Evolutionary conservation across 75 land plant genomes (phyloP).

Genomic region (Picea glauca): DNA sequence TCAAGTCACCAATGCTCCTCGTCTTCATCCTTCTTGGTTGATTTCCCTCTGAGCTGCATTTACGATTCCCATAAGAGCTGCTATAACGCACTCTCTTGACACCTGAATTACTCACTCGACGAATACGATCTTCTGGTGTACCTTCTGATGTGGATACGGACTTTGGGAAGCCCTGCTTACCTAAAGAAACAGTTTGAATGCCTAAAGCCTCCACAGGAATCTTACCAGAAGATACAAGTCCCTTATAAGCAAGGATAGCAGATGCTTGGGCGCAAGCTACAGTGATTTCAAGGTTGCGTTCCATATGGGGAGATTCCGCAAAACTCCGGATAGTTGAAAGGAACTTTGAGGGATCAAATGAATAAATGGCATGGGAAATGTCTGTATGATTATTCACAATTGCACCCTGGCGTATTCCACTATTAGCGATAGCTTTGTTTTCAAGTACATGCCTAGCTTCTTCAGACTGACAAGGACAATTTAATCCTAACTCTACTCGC

Average conservation of each 20-base stretch:
- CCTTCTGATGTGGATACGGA: not conserved
- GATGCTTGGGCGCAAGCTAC: slow-evolving; percentile 45
- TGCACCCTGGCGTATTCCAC: slow-evolving; percentile 41
- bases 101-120: not conserved
- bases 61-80: slow-evolving; percentile 6
- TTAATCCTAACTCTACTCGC: slow-evolving; percentile 46
- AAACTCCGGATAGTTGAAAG: slow-evolving; percentile 32
- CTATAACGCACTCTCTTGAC: not conserved
- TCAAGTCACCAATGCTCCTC: slow-evolving; percentile 13
- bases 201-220: slow-evolving; percentile 8
- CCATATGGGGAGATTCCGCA: slow-evolving; percentile 30
- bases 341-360: slow-evolving; percentile 41
- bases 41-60: slow-evolving; percentile 10
- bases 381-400: slow-evolving; percentile 22
- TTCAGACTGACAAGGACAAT: slow-evolving; percentile 41
- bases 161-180: not conserved
- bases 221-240: slow-evolving; percentile 27
- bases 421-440: slow-evolving; percentile 33
- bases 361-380: slow-evolving; percentile 6
- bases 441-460: slow-evolving; percentile 25
- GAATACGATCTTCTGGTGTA: not conserved
- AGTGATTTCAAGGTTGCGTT: slow-evolving; percentile 26
- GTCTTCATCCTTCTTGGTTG: slow-evolving; percentile 11
- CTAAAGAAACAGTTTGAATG: slow-evolving; percentile 12
- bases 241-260: slow-evolving; percentile 43